A percentile compares a stretch with the other conserved stretches of the same genome.
These are phyloP conservation scores for Spergularia bocconei DNA, from an alignment of 148 eudicot genomes.

Conservation along the genomic window DNA sequence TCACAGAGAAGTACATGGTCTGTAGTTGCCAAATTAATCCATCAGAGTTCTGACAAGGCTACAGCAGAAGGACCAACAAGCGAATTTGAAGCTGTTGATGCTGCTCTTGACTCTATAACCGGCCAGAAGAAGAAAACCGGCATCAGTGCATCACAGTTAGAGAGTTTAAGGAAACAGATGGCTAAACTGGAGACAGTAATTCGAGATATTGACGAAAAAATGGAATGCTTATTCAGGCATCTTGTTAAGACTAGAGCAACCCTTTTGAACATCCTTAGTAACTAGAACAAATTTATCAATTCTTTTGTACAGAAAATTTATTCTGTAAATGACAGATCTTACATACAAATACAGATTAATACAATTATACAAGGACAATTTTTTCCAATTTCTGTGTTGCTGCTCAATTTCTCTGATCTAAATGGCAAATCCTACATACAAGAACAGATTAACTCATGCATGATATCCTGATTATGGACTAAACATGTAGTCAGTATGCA, in stretches of 20 bases:
- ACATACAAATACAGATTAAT: too few relatives aligned
- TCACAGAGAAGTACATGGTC: conserved; percentile 20
- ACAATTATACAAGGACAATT: too few relatives aligned
- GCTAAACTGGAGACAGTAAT: conserved; percentile 28
- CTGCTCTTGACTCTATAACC: conserved; percentile 5
- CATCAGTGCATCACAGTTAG: conserved; percentile 3
- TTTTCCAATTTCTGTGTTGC: too few relatives aligned
- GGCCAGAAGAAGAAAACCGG: conserved; percentile 24
- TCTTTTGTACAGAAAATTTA: too few relatives aligned
- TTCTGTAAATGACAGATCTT: too few relatives aligned
- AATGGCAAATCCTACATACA: too few relatives aligned
- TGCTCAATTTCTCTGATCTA: too few relatives aligned
- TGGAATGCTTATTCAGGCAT: conserved; percentile 42
- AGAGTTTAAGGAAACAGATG: conserved; percentile 26
- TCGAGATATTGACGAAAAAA: conserved; percentile 36
- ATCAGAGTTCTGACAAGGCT: not conserved
- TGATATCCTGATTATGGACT: too few relatives aligned
- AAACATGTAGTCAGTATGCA: too few relatives aligned
- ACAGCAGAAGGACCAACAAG: not conserved
- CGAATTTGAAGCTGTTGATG: conserved; percentile 18
- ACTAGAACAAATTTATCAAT: conserved; percentile 16
- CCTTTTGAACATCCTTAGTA: conserved; percentile 48
- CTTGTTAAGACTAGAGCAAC: conserved; percentile 47
- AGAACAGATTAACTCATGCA: too few relatives aligned
- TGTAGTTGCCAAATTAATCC: conserved; percentile 5